Percentiles rank a stretch among this genome's conserved stretches.
Evolutionary conservation across 2,329 filamentous ascomycete genomes (phyloP).

Genomic region (Pseudogymnoascus sp.): DNA sequence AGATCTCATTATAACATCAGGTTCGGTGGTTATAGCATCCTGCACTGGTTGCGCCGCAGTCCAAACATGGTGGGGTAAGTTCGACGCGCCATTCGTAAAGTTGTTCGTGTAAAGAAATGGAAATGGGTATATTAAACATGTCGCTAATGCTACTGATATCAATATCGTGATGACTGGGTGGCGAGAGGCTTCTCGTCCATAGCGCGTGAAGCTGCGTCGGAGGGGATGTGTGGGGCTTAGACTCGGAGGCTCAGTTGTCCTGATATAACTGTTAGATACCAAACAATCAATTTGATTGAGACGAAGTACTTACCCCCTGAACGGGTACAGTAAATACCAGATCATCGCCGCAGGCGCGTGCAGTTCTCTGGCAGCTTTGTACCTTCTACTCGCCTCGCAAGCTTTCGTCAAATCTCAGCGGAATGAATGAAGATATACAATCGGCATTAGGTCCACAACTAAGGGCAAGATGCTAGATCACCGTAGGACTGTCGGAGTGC

Average conservation of each 20-base stretch:
- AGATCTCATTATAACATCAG: conserved; percentile 74
- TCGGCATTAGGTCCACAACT: neutral
- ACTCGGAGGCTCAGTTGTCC: conserved; percentile 66
- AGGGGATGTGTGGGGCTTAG: conserved; percentile 59
- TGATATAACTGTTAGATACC: conserved; percentile 28
- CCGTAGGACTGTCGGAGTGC: neutral
- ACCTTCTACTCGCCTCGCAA: neutral
- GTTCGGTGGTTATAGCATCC: conserved; percentile 40
- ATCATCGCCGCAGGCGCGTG: conserved; percentile 42
- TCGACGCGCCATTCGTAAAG: conserved; percentile 62
- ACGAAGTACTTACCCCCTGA: conserved; percentile 57
- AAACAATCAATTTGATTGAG: conserved; percentile 13
- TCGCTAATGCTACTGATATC: conserved; percentile 63
- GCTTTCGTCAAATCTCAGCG: neutral
- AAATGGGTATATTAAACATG: conserved; percentile 65
- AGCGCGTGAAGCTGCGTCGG: conserved; percentile 56
- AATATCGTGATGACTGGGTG: conserved; percentile 70
- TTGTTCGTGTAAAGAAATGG: conserved; percentile 68
- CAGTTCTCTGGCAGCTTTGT: neutral
- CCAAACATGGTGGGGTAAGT: conserved; percentile 73
- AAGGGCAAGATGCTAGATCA: neutral
- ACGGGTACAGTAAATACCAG: conserved; percentile 70
- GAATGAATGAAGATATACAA: neutral
- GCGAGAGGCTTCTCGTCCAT: conserved; percentile 61
- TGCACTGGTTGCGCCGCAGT: conserved; percentile 61